phyloP scores from a whole-genome alignment of 805 yeast species.

The Wickerhamomyces xylosicus region DNA sequence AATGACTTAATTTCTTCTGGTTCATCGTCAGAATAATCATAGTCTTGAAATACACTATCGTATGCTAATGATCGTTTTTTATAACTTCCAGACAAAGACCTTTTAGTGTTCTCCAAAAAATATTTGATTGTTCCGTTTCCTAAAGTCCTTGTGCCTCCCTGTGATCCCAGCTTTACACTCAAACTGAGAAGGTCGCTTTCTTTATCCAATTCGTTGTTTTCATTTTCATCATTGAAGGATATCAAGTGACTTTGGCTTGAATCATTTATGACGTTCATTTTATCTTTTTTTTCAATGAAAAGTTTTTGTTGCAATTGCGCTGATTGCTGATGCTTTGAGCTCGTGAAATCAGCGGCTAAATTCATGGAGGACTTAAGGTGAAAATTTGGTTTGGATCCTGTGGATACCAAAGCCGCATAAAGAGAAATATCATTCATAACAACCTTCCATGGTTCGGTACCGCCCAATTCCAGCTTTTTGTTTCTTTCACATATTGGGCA shows the following conservation, averaged over 20 bases:
- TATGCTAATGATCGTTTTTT: constrained; percentile 5
- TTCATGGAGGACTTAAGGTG: constrained; percentile 8
- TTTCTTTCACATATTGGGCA: constrained; percentile 4
- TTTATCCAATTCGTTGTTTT: too few relatives aligned
- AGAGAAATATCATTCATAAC: constrained; percentile 27
- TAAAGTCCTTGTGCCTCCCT: not conserved
- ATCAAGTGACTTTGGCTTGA: not conserved
- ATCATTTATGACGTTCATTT: too few relatives aligned
- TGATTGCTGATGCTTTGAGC: constrained; percentile 9
- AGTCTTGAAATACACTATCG: constrained; percentile 15
- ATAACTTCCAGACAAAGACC: not conserved
- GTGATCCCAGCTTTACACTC: not conserved
- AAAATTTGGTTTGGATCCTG: constrained; percentile 16
- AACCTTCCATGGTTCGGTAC: constrained; percentile 19
- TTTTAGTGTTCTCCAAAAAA: not conserved
- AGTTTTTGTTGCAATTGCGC: not conserved
- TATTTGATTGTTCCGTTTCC: constrained; percentile 3
- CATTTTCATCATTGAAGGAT: not conserved
- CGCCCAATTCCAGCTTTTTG: not conserved
- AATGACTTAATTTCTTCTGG: not conserved
- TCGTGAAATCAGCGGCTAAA: constrained; percentile 17
- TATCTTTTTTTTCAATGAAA: not conserved
- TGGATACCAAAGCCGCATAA: constrained; percentile 28
- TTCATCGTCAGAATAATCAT: constrained; percentile 12
- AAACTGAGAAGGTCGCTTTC: not conserved